Percentiles rank a stretch among this genome's conserved stretches.
These are phyloP conservation scores for Talaromyces wortmannii DNA, from an alignment of 495 filamentous ascomycete species.

Conservation along the genomic window DNA sequence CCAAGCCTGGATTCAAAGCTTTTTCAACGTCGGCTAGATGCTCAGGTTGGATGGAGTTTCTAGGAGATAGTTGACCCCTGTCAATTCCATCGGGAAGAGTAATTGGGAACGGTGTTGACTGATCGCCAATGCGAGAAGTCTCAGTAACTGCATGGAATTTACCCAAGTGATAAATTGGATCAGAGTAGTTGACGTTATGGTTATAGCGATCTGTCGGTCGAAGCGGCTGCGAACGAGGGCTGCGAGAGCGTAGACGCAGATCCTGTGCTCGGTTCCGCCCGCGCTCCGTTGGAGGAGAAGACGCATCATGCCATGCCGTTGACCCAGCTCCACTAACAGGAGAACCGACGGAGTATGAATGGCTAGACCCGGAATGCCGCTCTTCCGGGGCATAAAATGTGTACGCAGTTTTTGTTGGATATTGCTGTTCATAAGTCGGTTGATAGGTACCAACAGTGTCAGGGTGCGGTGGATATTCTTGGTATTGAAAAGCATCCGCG, in stretches of 20 bases:
- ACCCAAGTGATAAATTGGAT: slow-evolving; percentile 18
- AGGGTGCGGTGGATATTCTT: neutral
- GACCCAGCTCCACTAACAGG: neutral
- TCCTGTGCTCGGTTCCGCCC: slow-evolving; percentile 12
- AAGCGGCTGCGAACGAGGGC: slow-evolving; percentile 14
- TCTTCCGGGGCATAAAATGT: neutral
- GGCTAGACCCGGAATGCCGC: neutral
- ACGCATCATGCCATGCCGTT: neutral
- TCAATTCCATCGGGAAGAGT: slow-evolving; percentile 15
- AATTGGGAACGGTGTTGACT: slow-evolving; percentile 22
- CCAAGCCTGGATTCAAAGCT: neutral
- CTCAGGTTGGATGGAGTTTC: slow-evolving; percentile 2
- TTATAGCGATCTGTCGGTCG: slow-evolving; percentile 8
- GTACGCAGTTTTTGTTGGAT: neutral
- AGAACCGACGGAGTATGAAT: neutral
- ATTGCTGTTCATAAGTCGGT: neutral
- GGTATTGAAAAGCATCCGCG: neutral
- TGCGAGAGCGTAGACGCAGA: slow-evolving; percentile 19
- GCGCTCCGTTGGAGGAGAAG: slow-evolving; percentile 4
- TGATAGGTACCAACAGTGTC: neutral
- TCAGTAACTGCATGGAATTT: slow-evolving; percentile 15
- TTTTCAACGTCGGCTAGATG: neutral
- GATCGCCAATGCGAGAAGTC: slow-evolving; percentile 20
- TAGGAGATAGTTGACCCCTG: slow-evolving; percentile 10
- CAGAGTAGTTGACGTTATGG: slow-evolving; percentile 14